Percentiles rank a stretch among this genome's conserved stretches.
phyloP scores from a whole-genome alignment of 2,329 filamentous ascomycete species.

The Colletotrichum sp. region DNA sequence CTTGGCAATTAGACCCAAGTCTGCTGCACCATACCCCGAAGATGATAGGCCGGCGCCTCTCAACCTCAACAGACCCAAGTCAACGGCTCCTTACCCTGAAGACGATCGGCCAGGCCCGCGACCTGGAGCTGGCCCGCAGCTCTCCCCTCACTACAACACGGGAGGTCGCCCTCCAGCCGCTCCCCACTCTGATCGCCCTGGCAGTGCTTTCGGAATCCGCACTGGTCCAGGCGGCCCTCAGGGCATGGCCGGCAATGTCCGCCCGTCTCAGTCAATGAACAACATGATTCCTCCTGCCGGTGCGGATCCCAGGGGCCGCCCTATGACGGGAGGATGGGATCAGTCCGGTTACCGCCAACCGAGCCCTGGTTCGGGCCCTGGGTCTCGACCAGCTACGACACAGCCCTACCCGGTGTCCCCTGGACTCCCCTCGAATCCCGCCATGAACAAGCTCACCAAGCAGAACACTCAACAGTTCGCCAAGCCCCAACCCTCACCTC shows the following conservation, averaged over 20 bases:
- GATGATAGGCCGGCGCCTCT: slow-evolving; percentile 66
- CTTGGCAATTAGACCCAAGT: slow-evolving; percentile 49
- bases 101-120: slow-evolving; percentile 43
- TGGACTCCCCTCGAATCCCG: slow-evolving; percentile 36
- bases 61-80: slow-evolving; percentile 47
- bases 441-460: slow-evolving; percentile 44
- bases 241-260: slow-evolving; percentile 30
- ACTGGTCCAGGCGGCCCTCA: slow-evolving; percentile 26
- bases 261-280: slow-evolving; percentile 49
- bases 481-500: slow-evolving; percentile 29
- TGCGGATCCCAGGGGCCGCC: slow-evolving; percentile 46
- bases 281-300: slow-evolving; percentile 51
- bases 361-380: slow-evolving; percentile 44
- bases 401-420: slow-evolving; percentile 29
- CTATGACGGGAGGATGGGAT: slow-evolving; percentile 50
- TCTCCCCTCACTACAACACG: slow-evolving; percentile 48
- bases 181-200: slow-evolving; percentile 52
- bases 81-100: slow-evolving; percentile 58
- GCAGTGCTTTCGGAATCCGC: slow-evolving; percentile 60
- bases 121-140: slow-evolving; percentile 29
- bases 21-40: slow-evolving; percentile 73
- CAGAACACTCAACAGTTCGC: slow-evolving; percentile 30
- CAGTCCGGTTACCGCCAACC: slow-evolving; percentile 46
- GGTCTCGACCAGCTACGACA: slow-evolving; percentile 28
- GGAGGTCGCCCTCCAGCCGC: slow-evolving; percentile 55